These are phyloP conservation scores for Phycomyces blakesleeanus DNA, from an alignment of 192 early-diverging fungal species.

Conservation along the genomic window DNA sequence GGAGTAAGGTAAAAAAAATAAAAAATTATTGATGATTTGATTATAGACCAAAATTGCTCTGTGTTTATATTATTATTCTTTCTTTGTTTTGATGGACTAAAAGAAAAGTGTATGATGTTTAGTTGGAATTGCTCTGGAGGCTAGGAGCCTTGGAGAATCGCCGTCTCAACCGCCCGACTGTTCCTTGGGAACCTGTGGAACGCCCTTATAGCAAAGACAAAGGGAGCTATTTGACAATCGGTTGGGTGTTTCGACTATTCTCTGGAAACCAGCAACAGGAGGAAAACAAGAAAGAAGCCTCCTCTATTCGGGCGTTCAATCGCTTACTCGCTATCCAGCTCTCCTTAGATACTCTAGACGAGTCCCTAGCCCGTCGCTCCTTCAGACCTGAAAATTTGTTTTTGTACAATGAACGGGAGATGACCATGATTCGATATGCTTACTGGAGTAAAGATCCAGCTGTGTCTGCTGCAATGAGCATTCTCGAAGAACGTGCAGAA, in stretches of 20 bases:
- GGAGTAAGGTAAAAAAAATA: conserved; percentile 50
- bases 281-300: conserved; percentile 52
- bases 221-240: conserved; percentile 49
- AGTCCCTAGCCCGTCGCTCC: conserved; percentile 45
- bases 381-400: conserved; percentile 46
- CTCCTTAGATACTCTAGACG: conserved; percentile 55
- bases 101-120: conserved; percentile 2
- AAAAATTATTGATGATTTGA: not conserved
- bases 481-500: conserved; percentile 27
- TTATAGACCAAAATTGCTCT: too few relatives aligned
- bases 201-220: conserved; percentile 42
- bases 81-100: not conserved
- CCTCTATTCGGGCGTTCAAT: conserved; percentile 55
- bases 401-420: conserved; percentile 44
- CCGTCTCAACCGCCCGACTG: conserved; percentile 40
- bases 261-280: conserved; percentile 58
- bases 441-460: conserved; percentile 50
- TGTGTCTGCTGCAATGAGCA: conserved; percentile 35
- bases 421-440: conserved; percentile 45
- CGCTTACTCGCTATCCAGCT: conserved; percentile 57
- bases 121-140: conserved; percentile 55
- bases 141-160: conserved; percentile 52
- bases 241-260: conserved; percentile 62
- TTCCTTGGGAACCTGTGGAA: conserved; percentile 57
- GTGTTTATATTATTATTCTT: too few relatives aligned